Conservation (phyloP, 352 stramenopile species). For the Globisporangium radiosum region DNA sequence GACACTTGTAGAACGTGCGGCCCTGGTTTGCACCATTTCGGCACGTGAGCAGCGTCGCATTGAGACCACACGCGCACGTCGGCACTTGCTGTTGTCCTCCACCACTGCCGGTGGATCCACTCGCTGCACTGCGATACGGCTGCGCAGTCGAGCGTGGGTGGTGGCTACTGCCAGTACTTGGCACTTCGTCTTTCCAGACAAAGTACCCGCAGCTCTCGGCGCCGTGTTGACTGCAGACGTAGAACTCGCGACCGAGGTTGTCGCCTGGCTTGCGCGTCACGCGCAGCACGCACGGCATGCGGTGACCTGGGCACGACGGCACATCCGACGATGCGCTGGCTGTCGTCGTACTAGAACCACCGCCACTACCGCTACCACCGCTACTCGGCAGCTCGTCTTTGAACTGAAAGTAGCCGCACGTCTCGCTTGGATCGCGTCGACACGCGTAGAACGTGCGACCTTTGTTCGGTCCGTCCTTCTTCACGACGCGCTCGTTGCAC, state of each 20-base stretch:
- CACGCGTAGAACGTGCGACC: conserved; percentile 63
- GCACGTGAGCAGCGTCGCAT: conserved; percentile 44
- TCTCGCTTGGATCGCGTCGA: conserved; percentile 37
- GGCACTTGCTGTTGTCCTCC: conserved; percentile 4
- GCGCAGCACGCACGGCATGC: conserved; percentile 32
- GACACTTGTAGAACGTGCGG: conserved; percentile 92
- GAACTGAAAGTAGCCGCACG: conserved; percentile 70
- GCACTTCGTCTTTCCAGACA: conserved; percentile 87
- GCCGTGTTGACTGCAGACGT: conserved; percentile 74
- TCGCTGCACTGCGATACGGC: not conserved
- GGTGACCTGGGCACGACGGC: conserved; percentile 42
- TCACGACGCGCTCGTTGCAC: conserved; percentile 56
- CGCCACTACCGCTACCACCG: not conserved
- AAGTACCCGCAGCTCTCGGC: conserved; percentile 86
- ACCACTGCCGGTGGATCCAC: no score
- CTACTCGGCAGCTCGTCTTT: conserved; percentile 42
- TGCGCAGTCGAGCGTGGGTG: not conserved
- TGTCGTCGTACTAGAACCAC: no score
- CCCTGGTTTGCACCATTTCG: conserved; percentile 84
- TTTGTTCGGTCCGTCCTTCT: conserved; percentile 62
- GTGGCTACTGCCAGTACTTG: not conserved
- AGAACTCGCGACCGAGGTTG: conserved; percentile 93
- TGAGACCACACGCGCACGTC: conserved; percentile 40
- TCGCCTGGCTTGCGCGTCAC: conserved; percentile 37
- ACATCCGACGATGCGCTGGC: not conserved